Percentiles rank a stretch among this genome's conserved stretches.
phyloP scores from a whole-genome alignment of 345 rosid species.

The Bruguiera gymnorhiza region DNA sequence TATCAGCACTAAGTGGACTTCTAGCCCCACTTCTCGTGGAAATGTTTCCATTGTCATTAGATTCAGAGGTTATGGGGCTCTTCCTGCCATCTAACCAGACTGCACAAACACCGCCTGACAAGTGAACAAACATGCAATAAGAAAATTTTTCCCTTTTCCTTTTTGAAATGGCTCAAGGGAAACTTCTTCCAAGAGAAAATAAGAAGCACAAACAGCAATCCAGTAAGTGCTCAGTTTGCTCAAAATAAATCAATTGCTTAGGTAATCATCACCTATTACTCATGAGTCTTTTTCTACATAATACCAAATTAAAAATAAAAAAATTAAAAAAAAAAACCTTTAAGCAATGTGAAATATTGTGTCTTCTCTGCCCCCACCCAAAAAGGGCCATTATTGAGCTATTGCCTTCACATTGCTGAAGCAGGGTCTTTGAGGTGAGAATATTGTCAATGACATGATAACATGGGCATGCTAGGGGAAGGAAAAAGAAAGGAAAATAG shows the following conservation, averaged over 20 bases:
- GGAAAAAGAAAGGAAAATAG: background rate
- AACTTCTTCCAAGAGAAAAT: background rate
- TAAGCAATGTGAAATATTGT: background rate
- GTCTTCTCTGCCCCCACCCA: background rate
- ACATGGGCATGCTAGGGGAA: background rate
- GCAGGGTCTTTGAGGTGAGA: no score
- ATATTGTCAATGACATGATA: no score
- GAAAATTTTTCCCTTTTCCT: background rate
- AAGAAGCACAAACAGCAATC: background rate
- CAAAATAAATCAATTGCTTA: background rate
- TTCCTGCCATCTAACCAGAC: conserved; percentile 58
- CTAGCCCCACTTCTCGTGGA: conserved; percentile 32
- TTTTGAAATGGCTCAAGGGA: background rate
- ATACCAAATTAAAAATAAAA: background rate
- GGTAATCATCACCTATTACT: no score
- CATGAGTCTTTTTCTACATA: no score
- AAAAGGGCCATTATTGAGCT: background rate
- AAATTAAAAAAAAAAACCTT: background rate
- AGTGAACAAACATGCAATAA: conserved; percentile 2
- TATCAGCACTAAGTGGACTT: conserved; percentile 55
- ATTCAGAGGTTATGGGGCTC: conserved; percentile 22
- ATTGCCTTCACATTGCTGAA: no score
- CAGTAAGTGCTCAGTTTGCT: background rate
- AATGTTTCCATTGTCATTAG: conserved; percentile 16
- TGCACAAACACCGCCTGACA: conserved; percentile 53